These are phyloP conservation scores for Asparagopsis taxiformis DNA, from an alignment of 31 red algal species.

Conservation along the genomic window DNA sequence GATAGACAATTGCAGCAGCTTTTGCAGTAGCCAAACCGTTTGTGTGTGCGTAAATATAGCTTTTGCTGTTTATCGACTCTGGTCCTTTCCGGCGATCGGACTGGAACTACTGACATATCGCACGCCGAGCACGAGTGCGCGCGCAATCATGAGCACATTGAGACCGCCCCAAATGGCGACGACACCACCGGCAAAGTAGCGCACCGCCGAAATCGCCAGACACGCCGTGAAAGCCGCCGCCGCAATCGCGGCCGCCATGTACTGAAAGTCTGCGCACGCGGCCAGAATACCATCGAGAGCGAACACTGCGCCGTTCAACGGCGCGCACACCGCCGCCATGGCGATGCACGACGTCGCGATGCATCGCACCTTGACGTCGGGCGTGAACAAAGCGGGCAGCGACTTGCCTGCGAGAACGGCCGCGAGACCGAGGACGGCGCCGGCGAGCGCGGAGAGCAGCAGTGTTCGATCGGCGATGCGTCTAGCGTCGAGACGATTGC, in stretches of 20 bases:
- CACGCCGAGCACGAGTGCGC: slow-evolving; percentile 21
- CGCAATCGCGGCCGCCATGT: slow-evolving; percentile 56
- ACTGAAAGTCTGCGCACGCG: slow-evolving; percentile 55
- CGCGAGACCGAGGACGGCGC: slow-evolving; percentile 11
- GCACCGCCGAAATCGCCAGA: slow-evolving; percentile 12
- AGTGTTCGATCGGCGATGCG: slow-evolving; percentile 39
- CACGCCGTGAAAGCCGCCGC: slow-evolving; percentile 17
- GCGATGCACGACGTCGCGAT: slow-evolving; percentile 36
- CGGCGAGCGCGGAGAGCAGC: slow-evolving; percentile 2
- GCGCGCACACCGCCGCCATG: slow-evolving; percentile 57
- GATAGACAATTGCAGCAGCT: slow-evolving; percentile 15
- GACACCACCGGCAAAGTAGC: slow-evolving; percentile 27
- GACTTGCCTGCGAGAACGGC: slow-evolving; percentile 18
- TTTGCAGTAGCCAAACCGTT: too few relatives aligned
- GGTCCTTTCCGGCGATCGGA: slow-evolving; percentile 2
- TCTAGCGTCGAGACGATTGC: slow-evolving; percentile 15
- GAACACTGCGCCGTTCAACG: slow-evolving; percentile 54
- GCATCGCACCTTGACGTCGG: neutral
- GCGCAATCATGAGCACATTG: slow-evolving; percentile 70
- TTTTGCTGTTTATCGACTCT: too few relatives aligned
- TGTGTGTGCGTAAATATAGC: neutral
- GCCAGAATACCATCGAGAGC: slow-evolving; percentile 67
- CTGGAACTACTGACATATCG: slow-evolving; percentile 26
- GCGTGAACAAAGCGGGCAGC: slow-evolving; percentile 51
- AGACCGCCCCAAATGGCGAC: slow-evolving; percentile 34